A percentile compares a stretch with the other conserved stretches of the same genome.
Evolutionary conservation across 805 yeast genomes (phyloP).

Genomic region (Blastobotrys muscicola): DNA sequence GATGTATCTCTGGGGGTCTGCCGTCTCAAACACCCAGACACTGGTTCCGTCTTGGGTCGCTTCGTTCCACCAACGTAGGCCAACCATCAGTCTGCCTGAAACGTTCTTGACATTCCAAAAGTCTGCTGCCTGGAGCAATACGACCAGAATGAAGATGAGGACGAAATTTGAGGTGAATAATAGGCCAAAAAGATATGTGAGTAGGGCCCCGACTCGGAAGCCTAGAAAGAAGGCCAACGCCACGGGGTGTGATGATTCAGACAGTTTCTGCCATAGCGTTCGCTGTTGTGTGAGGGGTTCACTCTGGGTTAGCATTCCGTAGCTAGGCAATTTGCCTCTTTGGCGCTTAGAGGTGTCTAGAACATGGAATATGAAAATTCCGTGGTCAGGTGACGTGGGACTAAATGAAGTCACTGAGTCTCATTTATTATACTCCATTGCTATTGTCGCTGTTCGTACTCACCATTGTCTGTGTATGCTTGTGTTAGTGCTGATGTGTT

Average conservation of each 20-base stretch:
- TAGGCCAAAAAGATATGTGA: slow-evolving; percentile 62
- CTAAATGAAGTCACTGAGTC: too few species aligned
- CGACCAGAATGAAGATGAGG: slow-evolving; percentile 67
- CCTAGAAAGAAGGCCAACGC: slow-evolving; percentile 57
- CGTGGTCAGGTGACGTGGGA: too few species aligned
- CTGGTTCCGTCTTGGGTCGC: slow-evolving; percentile 53
- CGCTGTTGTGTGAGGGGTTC: slow-evolving; percentile 4
- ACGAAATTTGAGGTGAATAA: slow-evolving; percentile 59
- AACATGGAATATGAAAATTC: too few species aligned
- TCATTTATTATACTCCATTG: too few species aligned
- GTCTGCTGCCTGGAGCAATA: slow-evolving; percentile 74
- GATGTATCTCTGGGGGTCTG: slow-evolving; percentile 53
- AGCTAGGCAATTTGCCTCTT: too few species aligned
- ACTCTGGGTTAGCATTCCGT: background rate
- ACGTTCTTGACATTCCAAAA: slow-evolving; percentile 92
- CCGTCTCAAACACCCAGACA: slow-evolving; percentile 82
- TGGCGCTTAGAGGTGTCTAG: too few species aligned
- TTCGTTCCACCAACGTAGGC: slow-evolving; percentile 94
- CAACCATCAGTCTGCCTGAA: slow-evolving; percentile 82
- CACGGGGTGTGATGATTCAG: slow-evolving; percentile 75
- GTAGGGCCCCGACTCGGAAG: slow-evolving; percentile 52
- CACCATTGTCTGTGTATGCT: too few species aligned
- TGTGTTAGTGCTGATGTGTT: too few species aligned
- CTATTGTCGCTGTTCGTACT: too few species aligned
- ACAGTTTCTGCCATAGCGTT: slow-evolving; percentile 38